Evolutionary conservation across 1,139 yeast species (phyloP).

Genomic region (Meyerozyma elateridarum): DNA sequence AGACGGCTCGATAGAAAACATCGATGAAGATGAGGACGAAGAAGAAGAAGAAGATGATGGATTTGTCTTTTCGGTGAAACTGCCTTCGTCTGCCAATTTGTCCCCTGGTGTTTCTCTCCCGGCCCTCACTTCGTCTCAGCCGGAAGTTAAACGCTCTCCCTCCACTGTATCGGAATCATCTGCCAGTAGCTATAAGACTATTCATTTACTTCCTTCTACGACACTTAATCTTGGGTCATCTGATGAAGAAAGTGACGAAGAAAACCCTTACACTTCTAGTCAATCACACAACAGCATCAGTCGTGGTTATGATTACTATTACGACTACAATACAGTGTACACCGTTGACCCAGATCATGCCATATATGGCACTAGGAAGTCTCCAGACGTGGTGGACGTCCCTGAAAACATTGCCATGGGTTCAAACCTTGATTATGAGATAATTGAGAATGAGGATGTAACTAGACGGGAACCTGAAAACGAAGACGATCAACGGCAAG

Average conservation of each 20-base stretch:
- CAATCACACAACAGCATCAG: constrained; percentile 63
- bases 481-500: neutral
- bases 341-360: constrained; percentile 52
- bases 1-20: constrained; percentile 7
- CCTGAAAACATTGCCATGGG: constrained; percentile 43
- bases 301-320: constrained; percentile 78
- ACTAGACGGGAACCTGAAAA: neutral
- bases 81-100: constrained; percentile 33
- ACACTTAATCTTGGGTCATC: constrained; percentile 75
- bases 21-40: constrained; percentile 10
- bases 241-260: constrained; percentile 60
- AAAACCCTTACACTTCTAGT: constrained; percentile 52
- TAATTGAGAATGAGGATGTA: constrained; percentile 22
- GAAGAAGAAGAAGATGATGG: constrained; percentile 60
- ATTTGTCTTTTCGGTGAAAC: constrained; percentile 54
- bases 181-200: constrained; percentile 40
- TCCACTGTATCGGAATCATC: constrained; percentile 20
- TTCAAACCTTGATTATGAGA: constrained; percentile 36
- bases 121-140: constrained; percentile 5
- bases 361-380: constrained; percentile 25
- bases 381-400: constrained; percentile 41
- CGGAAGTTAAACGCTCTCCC: constrained; percentile 2
- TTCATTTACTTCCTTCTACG: constrained; percentile 77
- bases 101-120: constrained; percentile 16
- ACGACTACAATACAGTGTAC: constrained; percentile 84